phyloP scores from a whole-genome alignment of 2,329 filamentous ascomycete genomes.

The Coniochaeta sp. region DNA sequence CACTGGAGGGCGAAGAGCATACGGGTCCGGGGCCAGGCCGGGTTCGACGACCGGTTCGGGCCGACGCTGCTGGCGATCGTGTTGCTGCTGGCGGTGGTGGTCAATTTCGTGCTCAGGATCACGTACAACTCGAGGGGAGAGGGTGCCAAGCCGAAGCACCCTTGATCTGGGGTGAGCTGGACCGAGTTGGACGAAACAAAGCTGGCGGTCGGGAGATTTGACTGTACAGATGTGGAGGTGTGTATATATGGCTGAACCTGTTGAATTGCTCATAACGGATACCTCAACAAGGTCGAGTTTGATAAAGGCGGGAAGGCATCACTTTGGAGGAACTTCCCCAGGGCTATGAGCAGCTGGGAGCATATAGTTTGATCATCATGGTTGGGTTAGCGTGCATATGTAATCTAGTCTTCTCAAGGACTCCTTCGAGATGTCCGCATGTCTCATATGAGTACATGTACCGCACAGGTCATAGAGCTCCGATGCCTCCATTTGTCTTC shows the following conservation, averaged over 20 bases:
- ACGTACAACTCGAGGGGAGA: constrained; percentile 32
- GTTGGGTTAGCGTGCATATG: background rate
- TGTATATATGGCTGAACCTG: background rate
- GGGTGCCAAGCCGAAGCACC: constrained; percentile 15
- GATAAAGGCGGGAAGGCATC: background rate
- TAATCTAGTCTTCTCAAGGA: background rate
- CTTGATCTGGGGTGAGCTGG: constrained; percentile 7
- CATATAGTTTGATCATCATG: background rate
- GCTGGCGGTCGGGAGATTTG: too few species aligned
- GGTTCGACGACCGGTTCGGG: constrained; percentile 93
- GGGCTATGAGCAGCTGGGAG: background rate
- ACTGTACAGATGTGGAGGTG: background rate
- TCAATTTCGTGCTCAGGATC: constrained; percentile 88
- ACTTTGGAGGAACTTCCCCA: background rate
- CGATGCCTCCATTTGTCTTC: background rate
- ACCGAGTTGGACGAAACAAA: too few species aligned
- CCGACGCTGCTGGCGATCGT: constrained; percentile 86
- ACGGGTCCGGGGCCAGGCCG: constrained; percentile 80
- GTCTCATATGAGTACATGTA: background rate
- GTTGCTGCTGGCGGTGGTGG: constrained; percentile 79
- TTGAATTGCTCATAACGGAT: background rate
- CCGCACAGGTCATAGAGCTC: background rate
- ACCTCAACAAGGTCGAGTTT: background rate
- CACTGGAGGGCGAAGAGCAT: constrained; percentile 97
- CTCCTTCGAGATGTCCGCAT: background rate